Evolutionary conservation across 2,329 filamentous ascomycete genomes (phyloP), one percentile per base, ranked within the genome.

Genomic region (Aspergillus hiratsukae): DNA sequence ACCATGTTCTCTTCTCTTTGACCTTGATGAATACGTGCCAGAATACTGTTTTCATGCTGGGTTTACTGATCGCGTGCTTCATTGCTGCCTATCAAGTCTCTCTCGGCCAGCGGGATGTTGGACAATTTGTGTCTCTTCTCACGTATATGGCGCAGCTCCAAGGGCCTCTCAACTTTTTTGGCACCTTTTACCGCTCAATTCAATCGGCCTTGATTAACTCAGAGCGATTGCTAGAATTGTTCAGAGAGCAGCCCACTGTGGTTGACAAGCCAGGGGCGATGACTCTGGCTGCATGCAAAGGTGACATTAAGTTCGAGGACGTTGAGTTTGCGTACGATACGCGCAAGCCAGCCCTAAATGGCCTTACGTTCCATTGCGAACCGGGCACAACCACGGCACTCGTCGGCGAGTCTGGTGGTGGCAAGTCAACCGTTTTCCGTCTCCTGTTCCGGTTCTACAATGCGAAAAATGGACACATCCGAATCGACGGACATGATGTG

Each of bases 381-480:
- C 92, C 94, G 1, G 94, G 94, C 52, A 97, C 91, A 0, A 97
- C 92, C 0, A 99, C 93, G 5, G 94, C 94, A 0, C 87, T 99
- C 61, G 94, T 99, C 19, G 94, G 94, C 61, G 93, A 97, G 73
- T 97, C 93, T 31, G 94, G 94, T 48, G 94, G 94, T 57, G 94
- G 94, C 63, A 99, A 99, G 74, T 97, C 93, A 2, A 99, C 94
- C 0, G 84, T 99, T 27, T 97, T 99, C 79, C 88, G 94, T 51
- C 83, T 97, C 50, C 86, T 99, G 71, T 97, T 96, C 80, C 89
- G 94, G 19, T 99, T 97, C 75, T 99, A 97, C 79, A 95, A 97
- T 69, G 85, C 87, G 54, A 81, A 87, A 52, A 83, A 85, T 52
- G 94, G 94, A 37, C 85, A 81, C 67, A 96, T 97, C 56, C 84